Base-by-base conservation (phyloP, 2,329 filamentous ascomycete species). In the Colletotrichum sp. region DNA sequence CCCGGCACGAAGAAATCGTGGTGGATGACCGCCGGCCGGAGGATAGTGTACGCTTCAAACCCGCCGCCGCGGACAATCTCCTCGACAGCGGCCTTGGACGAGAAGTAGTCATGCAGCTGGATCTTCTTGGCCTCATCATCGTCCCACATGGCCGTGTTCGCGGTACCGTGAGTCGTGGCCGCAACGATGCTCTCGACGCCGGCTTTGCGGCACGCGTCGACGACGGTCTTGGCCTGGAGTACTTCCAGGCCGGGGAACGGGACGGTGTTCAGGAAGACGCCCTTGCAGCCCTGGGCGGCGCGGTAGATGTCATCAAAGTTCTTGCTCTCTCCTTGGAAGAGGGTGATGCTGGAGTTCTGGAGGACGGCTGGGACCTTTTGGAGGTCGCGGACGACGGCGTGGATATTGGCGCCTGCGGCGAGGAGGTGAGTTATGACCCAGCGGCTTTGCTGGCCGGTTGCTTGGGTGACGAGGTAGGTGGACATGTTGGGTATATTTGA, bases 1-100 rank as follows among this genome's bases (percentile, higher is more conserved):
- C 67, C 39, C 1, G 83, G 81, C 3, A 80, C 5, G 12, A 81
- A 57, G 74, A 79, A 82, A 63, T 85, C 81, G 43, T 78, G 61
- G 52, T 82, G 79, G 10, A 84, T 80, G 30, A 82, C 75, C 0
- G 78, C 79, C 0, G 84, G 83, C 2, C 83, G 81, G 15, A 85
- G 78, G 63, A 85, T 83, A 0, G 83, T 84, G 77, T 84, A 84
- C 8, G 79, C 72, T 6, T 76, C 67, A 21, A 84, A 82, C 7
- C 78, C 79, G n/a, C 77, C 80, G 2, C 12, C 21, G 10, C 81
- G 82, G 1, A 85, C 82, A 2, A 76, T 71, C 1, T 82, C 80
- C 59, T 88, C 86, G 16, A 86, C 81, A 0, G 78, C 74, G 1
- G 82, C 78, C 78, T 88, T 88, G 64, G 84, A 86, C 32, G 76